Evolutionary conservation across 2,329 filamentous ascomycete species (phyloP).

Genomic region (Aspergillus amoenus): DNA sequence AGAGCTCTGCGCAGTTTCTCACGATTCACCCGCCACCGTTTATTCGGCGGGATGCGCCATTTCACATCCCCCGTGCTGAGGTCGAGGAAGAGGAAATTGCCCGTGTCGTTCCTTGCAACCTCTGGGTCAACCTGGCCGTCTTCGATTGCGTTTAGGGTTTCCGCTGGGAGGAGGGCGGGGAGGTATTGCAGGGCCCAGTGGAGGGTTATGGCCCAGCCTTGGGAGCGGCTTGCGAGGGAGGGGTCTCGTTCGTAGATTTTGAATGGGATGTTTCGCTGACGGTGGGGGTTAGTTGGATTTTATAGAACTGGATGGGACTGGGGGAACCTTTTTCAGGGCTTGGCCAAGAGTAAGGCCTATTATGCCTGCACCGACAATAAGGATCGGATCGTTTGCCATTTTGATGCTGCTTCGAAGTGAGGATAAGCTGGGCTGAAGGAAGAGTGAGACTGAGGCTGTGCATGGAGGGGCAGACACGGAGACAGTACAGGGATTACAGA

Average conservation of each 20-base stretch:
- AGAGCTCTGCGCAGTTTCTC: conserved; percentile 23
- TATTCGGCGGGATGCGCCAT: conserved; percentile 29
- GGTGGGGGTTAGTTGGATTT: neutral
- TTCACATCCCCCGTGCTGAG: conserved; percentile 28
- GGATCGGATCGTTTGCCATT: conserved; percentile 16
- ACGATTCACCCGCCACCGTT: conserved; percentile 28
- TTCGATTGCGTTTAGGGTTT: conserved; percentile 18
- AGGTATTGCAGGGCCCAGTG: conserved; percentile 28
- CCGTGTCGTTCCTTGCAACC: conserved; percentile 23
- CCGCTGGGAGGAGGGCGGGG: conserved; percentile 19
- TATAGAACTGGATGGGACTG: neutral
- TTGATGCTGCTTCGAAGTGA: neutral
- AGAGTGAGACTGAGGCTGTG: neutral
- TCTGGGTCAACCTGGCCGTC: conserved; percentile 24
- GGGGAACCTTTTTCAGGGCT: conserved; percentile 19
- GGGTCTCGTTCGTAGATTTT: conserved; percentile 31
- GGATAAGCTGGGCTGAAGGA: neutral
- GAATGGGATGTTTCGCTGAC: conserved; percentile 29
- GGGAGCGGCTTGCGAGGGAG: conserved; percentile 22
- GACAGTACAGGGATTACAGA: too few species aligned
- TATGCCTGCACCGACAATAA: conserved; percentile 29
- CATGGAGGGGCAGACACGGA: too few species aligned
- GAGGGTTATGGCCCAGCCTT: conserved; percentile 29
- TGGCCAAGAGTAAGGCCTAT: conserved; percentile 27
- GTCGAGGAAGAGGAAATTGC: conserved; percentile 31